phyloP scores from a whole-genome alignment of 257 asterid species.

The Lavandula angustifolia region DNA sequence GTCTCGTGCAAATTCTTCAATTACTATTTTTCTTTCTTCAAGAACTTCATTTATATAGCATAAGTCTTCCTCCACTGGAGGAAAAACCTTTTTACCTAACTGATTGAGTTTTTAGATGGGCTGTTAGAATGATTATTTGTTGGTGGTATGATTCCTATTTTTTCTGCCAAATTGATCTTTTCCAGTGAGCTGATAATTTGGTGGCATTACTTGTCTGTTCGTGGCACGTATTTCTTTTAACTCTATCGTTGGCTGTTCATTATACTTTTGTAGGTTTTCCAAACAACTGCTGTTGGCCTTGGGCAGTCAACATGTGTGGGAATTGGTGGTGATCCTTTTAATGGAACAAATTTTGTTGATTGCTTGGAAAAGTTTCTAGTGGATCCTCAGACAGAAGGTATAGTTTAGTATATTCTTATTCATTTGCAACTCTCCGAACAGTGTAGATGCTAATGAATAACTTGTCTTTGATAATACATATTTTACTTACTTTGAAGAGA shows the following conservation, averaged over 20 bases:
- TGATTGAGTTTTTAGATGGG: background rate
- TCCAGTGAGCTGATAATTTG: background rate
- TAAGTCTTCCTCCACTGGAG: background rate
- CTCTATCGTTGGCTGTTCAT: slow-evolving; percentile 27
- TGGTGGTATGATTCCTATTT: background rate
- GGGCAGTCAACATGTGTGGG: slow-evolving; percentile 98
- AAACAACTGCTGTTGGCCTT: slow-evolving; percentile 98
- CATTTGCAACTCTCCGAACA: background rate
- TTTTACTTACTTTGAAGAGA: background rate
- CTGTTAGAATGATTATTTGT: background rate
- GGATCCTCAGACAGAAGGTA: slow-evolving; percentile 98
- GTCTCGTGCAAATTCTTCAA: background rate
- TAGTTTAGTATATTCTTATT: slow-evolving; percentile 20
- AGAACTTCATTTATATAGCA: background rate
- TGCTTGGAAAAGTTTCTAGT: slow-evolving; percentile 81
- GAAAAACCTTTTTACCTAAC: background rate
- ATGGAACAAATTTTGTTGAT: slow-evolving; percentile 96
- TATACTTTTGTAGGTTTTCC: slow-evolving; percentile 66
- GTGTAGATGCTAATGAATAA: background rate
- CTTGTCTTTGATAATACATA: background rate
- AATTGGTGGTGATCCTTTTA: slow-evolving; percentile 99
- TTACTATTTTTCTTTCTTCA: slow-evolving; percentile 1
- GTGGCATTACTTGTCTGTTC: slow-evolving; percentile 19
- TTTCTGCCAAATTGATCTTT: background rate
- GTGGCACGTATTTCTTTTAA: slow-evolving; percentile 20